Conservation (phyloP, 2,329 filamentous ascomycete species). For the Ceratocystis albifundus region DNA sequence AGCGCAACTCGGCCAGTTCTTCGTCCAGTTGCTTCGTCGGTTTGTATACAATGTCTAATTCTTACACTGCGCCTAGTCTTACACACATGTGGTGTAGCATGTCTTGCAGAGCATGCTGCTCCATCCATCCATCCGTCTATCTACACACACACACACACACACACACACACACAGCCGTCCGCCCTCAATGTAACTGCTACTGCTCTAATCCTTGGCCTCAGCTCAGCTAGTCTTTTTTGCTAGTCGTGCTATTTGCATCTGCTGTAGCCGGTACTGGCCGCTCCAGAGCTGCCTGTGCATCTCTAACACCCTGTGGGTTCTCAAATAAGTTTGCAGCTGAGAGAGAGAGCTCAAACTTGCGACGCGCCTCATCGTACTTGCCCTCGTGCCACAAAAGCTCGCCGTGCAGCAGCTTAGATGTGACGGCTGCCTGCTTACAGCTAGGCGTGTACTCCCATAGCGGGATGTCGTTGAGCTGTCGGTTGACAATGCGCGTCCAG, state of each 20-base stretch:
- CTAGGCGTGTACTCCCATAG: constrained; percentile 9
- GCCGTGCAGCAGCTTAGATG: constrained; percentile 18
- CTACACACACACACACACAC: background rate
- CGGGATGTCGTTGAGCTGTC: constrained; percentile 16
- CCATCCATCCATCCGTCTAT: background rate
- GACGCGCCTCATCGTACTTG: constrained; percentile 20
- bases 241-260: background rate
- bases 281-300: constrained; percentile 9
- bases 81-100: constrained; percentile 5
- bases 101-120: background rate
- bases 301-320: constrained; percentile 11
- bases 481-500: constrained; percentile 19
- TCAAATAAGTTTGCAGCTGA: constrained; percentile 18
- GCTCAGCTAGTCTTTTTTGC: constrained; percentile 2
- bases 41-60: background rate
- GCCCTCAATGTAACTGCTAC: background rate
- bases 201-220: background rate
- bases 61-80: background rate
- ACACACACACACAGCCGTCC: background rate
- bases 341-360: constrained; percentile 11
- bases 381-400: constrained; percentile 20
- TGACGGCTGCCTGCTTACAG: constrained; percentile 19
- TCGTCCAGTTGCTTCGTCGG: background rate
- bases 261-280: constrained; percentile 8
- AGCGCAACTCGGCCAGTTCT: background rate